These are phyloP conservation scores for Vararia minispora DNA, from an alignment of 768 basidiomycete species.

Conservation along the genomic window DNA sequence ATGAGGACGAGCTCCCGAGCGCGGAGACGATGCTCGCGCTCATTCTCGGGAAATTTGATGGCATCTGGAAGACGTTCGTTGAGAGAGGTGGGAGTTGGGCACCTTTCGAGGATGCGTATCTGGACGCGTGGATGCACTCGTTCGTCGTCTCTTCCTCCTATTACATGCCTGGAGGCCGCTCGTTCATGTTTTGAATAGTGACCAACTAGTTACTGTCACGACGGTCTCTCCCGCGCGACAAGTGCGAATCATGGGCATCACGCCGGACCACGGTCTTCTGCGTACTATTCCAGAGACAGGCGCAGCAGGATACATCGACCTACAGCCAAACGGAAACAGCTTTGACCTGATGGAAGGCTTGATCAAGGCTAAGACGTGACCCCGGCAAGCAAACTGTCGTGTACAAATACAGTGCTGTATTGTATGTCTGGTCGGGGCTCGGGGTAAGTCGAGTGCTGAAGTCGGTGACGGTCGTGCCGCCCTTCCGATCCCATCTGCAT, in stretches of 20 bases:
- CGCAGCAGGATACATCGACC: conserved; percentile 56
- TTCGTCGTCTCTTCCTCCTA: conserved; percentile 30
- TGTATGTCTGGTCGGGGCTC: no score
- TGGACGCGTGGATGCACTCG: conserved; percentile 85
- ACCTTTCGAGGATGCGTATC: conserved; percentile 73
- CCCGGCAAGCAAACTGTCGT: no score
- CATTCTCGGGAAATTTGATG: conserved; percentile 67
- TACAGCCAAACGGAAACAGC: conserved; percentile 96
- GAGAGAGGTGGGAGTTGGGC: conserved; percentile 57
- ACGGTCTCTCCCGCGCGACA: conserved; percentile 55
- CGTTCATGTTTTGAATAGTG: conserved; percentile 31
- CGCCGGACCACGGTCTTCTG: conserved; percentile 77
- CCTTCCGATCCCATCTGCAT: no score
- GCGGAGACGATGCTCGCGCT: conserved; percentile 69
- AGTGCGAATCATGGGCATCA: conserved; percentile 80
- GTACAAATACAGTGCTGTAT: no score
- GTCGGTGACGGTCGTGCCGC: no score
- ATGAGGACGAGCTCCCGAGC: conserved; percentile 31
- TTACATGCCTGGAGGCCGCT: neutral
- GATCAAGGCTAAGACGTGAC: conserved; percentile 47
- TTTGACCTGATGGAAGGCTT: conserved; percentile 91
- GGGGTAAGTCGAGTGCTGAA: no score
- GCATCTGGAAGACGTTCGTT: conserved; percentile 69
- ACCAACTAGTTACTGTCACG: conserved; percentile 75
- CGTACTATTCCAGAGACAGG: conserved; percentile 59